Evolutionary conservation across 768 basidiomycete genomes (phyloP), one percentile per base, ranked within the genome.

Genomic region (Mycena metata): DNA sequence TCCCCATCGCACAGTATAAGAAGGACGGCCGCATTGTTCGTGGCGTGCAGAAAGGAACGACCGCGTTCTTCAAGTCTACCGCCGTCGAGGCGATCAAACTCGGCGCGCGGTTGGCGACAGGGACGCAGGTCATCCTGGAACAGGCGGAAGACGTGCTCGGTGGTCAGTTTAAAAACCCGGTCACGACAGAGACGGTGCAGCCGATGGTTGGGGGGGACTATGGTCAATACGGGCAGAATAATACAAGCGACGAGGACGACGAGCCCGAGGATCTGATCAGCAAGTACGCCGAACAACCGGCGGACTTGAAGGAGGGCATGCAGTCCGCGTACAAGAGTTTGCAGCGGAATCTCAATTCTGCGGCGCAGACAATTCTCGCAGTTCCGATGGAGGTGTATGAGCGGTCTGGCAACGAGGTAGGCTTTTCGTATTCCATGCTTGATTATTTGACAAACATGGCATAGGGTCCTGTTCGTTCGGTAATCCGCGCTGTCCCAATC

Each of bases 351-450:
- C 78, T 99, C 69, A 92, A 91, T 73, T 94, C 94, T 47, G 98
- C 98, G 30, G 98, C 97, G 26, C 97, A 99, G 81, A 99, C 98
- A 0, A 99, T 99, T 69, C 86, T 99, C 42, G 97, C 98, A 0
- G 95, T 99, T 1, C 98, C 98, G 1, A 98, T 99, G 97, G 98
- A 99, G 79, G 96, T 98, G 13, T 97, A 98, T 73, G 98, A 99
- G 79, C 86, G 93, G 67, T 93, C 96, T 12, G 95, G 95, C 10
- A 92, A 91, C 64, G 94, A 98, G 87, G 96, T 93, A 23, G 41
- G 26, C 23, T 47, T 19, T 9, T n/a, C 7, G 30, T 33, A 13
- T 30, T 51, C 42, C 45, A 39, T 46, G 23, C 33, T 19, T 70
- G 2, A 56, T 69, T 67, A 54, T 64, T 69, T 49, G 55, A 23